Base-by-base conservation (phyloP, 768 basidiomycete species). In the Panus rudis region DNA sequence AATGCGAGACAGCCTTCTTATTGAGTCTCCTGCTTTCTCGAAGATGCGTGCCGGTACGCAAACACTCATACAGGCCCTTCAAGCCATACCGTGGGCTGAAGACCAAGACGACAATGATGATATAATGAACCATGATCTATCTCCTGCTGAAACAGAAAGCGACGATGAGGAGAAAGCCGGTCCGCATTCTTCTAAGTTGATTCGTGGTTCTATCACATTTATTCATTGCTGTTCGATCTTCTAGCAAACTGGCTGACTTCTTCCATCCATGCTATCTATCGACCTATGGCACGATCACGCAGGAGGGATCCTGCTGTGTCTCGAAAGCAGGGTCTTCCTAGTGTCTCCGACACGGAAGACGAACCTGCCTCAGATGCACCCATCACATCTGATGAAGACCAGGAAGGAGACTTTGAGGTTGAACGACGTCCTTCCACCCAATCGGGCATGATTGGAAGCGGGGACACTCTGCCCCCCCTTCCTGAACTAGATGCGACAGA, bases 11-110 rank as follows among this genome's bases (percentile, higher is more conserved):
- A 32, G 37, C 11, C 37, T 35, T 35, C 28, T 31, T 12, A 47
- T 38, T 43, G 33, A 21, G 42, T 44, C 13, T 32, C 21, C 41
- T 28, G 38, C 45, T 46, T 45, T 46, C 35, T 45, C 50, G 27
- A 56, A 92, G 89, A 84, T 92, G 79, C 81, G 86, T 30, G 78
- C 81, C 20, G 89, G 89, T 13, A 92, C 89, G 3, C 90, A 92
- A 58, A 86, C 89, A 3, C 76, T 92, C 39, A 91, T 92, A 28
- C 89, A 91, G 64, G 89, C 86, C 3, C 69, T 92, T 12, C 89
- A 91, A 54, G 89, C 87, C 2, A 69, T 91, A 31, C 90, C 89
- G 16, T 86, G 81, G 83, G 71, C 74, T 25, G 78, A 80, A 30
- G 75, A 72, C 46, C 70, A 74, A 7, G 84, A 89, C 49, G 79